phyloP scores from a whole-genome alignment of 345 rosid species.

The Mangifera indica region DNA sequence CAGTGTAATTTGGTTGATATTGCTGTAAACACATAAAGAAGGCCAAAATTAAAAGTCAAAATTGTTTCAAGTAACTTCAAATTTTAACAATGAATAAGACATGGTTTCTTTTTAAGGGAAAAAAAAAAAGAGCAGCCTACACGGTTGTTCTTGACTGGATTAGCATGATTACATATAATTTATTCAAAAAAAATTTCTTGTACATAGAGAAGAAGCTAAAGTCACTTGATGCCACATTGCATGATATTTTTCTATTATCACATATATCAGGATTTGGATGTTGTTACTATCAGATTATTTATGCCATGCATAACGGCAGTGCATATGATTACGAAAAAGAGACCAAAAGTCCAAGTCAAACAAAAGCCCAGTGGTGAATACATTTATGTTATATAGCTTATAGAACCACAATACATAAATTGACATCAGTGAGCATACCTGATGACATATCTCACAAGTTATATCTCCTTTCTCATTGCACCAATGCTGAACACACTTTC shows the following conservation, averaged over 20 bases:
- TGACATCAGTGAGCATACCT: slow-evolving; percentile 41
- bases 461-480: slow-evolving; percentile 90
- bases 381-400: background rate
- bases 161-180: background rate
- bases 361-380: background rate
- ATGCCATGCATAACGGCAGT: background rate
- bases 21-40: slow-evolving; percentile 44
- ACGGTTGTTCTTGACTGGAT: background rate
- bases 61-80: background rate
- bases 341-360: background rate
- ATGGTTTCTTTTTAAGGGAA: background rate
- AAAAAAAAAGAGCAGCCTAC: background rate
- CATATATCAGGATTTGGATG: background rate
- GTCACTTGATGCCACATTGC: background rate
- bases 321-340: background rate
- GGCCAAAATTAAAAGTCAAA: background rate
- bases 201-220: background rate
- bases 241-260: background rate
- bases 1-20: slow-evolving; percentile 81
- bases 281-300: background rate
- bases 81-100: background rate
- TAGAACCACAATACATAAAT: background rate
- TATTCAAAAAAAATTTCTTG: background rate
- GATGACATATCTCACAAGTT: slow-evolving; percentile 91
- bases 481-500: slow-evolving; percentile 94